Percentiles rank a stretch among this genome's conserved stretches.
phyloP scores from a whole-genome alignment of 345 rosid genomes.

The Eucalyptus caleyi region DNA sequence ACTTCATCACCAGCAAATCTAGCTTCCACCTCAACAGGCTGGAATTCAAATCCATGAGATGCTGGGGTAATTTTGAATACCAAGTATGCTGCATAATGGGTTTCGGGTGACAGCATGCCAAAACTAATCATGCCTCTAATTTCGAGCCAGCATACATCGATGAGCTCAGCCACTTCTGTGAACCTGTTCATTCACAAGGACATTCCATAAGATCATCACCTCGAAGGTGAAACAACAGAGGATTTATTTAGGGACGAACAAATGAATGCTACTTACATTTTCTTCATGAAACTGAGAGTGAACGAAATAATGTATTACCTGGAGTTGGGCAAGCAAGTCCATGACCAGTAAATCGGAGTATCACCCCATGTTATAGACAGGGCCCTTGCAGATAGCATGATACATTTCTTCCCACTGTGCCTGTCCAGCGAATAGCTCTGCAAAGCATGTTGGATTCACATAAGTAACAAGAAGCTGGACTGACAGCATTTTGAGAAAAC shows the following conservation, averaged over 20 bases:
- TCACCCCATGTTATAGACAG: constrained; percentile 13
- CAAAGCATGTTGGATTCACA: neutral
- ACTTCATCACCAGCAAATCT: neutral
- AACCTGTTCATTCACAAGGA: neutral
- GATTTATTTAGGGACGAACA: neutral
- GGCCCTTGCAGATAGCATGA: constrained; percentile 16
- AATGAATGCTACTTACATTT: neutral
- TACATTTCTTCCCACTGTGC: constrained; percentile 14
- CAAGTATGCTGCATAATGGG: neutral
- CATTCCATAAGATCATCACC: neutral
- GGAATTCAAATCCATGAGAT: neutral
- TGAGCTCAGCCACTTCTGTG: neutral
- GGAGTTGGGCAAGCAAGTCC: neutral
- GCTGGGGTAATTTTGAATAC: neutral
- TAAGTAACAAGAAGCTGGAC: neutral
- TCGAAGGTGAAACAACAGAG: neutral
- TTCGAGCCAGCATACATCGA: neutral
- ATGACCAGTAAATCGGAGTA: neutral
- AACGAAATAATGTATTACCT: neutral
- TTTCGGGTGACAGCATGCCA: neutral
- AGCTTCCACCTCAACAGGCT: neutral
- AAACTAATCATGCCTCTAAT: neutral
- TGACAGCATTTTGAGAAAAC: neutral
- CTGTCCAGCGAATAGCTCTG: neutral
- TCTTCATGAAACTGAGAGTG: neutral